Evolutionary conservation across 305 asterid genomes (phyloP).

Genomic region (Solanum hybrid): DNA sequence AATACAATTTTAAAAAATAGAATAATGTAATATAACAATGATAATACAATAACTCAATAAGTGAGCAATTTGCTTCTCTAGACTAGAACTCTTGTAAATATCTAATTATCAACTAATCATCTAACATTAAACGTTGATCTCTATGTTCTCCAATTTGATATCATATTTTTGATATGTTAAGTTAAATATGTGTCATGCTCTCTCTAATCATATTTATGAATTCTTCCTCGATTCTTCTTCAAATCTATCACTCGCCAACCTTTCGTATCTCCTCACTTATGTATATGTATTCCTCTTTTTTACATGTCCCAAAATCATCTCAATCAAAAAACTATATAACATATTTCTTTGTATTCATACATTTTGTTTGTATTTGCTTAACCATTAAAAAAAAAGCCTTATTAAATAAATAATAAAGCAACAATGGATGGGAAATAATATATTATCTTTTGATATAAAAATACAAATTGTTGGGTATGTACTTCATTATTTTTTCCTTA

Average conservation of each 20-base stretch:
- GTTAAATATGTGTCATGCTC: background rate
- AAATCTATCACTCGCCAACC: background rate
- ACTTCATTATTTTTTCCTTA: background rate
- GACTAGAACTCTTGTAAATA: background rate
- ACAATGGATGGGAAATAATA: background rate
- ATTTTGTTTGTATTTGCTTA: background rate
- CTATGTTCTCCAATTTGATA: background rate
- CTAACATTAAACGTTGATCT: background rate
- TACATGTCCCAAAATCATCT: background rate
- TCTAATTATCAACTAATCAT: too few species aligned
- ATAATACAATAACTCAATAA: too few species aligned
- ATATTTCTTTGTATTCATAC: background rate
- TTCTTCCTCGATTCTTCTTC: background rate
- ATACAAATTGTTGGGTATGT: background rate
- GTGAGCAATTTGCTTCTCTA: background rate
- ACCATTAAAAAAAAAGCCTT: too few species aligned
- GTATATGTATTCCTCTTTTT: background rate
- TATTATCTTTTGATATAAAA: background rate
- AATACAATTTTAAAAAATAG: background rate
- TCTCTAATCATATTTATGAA: background rate
- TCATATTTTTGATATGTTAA: background rate
- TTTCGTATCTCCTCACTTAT: background rate
- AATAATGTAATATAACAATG: background rate
- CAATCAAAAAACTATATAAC: background rate
- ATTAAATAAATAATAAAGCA: background rate